phyloP scores from a whole-genome alignment of 495 filamentous ascomycete genomes.

The Extremus antarcticus region DNA sequence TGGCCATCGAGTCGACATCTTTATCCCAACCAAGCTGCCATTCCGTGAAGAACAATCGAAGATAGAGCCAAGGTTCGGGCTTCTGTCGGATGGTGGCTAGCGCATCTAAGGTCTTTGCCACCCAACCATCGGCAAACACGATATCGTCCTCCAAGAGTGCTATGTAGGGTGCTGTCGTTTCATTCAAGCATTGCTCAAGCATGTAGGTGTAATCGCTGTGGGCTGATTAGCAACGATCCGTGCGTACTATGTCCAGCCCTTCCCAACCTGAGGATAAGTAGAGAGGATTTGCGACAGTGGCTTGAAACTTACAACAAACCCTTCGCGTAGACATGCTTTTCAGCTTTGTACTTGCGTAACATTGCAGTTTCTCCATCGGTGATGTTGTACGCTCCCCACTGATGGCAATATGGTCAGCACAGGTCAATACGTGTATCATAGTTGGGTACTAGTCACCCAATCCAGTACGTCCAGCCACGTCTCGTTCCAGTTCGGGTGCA shows the following conservation, averaged over 20 bases:
- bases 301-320: neutral
- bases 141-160: neutral
- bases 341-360: neutral
- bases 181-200: neutral
- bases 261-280: no score
- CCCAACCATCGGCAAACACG: neutral
- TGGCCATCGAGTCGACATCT: neutral
- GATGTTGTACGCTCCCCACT: neutral
- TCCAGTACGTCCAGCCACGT: neutral
- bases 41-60: neutral
- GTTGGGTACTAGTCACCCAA: neutral
- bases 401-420: neutral
- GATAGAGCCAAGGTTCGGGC: neutral
- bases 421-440: neutral
- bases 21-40: neutral
- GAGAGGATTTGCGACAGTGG: no score
- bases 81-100: neutral
- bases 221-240: neutral
- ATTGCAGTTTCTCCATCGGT: neutral
- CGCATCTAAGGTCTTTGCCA: neutral
- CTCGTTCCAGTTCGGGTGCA: neutral
- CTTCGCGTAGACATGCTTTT: neutral
- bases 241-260: neutral
- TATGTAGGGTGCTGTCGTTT: neutral
- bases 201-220: neutral